A percentile compares a stretch with the other conserved stretches of the same genome.
Conservation (phyloP, 768 basidiomycete genomes). For the Collybia sordida region DNA sequence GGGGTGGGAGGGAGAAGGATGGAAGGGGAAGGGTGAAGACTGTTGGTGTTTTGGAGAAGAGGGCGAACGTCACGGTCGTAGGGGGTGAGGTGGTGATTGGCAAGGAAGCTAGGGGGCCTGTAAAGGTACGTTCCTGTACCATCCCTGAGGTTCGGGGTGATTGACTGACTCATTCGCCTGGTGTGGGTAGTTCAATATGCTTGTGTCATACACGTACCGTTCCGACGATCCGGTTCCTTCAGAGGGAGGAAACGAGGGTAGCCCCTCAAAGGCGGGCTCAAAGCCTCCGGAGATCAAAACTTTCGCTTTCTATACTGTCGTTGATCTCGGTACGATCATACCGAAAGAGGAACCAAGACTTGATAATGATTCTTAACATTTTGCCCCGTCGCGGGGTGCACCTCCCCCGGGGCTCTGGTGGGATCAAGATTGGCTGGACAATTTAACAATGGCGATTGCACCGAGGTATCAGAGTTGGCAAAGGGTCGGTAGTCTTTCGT, state of each 20-base stretch:
- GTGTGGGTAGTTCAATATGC: conserved; percentile 78
- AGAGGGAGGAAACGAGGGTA: conserved; percentile 53
- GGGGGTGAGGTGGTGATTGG: conserved; percentile 87
- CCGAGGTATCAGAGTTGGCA: too few species aligned
- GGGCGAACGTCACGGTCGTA: conserved; percentile 86
- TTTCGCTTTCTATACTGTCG: conserved; percentile 86
- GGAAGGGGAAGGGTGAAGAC: conserved; percentile 51
- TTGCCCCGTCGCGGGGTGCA: too few species aligned
- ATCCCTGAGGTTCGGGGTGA: not conserved
- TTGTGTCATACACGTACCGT: conserved; percentile 91
- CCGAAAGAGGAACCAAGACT: conserved; percentile 51
- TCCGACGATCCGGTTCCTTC: conserved; percentile 80
- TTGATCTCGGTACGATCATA: conserved; percentile 74
- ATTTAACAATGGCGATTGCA: too few species aligned
- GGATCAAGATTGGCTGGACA: too few species aligned
- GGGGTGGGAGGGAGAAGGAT: conserved; percentile 44
- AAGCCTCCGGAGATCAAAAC: conserved; percentile 77
- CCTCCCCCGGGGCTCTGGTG: too few species aligned
- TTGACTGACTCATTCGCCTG: conserved; percentile 1
- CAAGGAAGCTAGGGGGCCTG: conserved; percentile 71
- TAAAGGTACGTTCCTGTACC: conserved; percentile 58
- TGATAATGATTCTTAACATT: conserved; percentile 21
- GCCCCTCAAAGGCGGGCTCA: conserved; percentile 36
- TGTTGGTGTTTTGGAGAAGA: conserved; percentile 83
- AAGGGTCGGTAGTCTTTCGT: too few species aligned